These are phyloP conservation scores for Areca catechu DNA, from an alignment of 176 grass and related monocot species.

Conservation along the genomic window DNA sequence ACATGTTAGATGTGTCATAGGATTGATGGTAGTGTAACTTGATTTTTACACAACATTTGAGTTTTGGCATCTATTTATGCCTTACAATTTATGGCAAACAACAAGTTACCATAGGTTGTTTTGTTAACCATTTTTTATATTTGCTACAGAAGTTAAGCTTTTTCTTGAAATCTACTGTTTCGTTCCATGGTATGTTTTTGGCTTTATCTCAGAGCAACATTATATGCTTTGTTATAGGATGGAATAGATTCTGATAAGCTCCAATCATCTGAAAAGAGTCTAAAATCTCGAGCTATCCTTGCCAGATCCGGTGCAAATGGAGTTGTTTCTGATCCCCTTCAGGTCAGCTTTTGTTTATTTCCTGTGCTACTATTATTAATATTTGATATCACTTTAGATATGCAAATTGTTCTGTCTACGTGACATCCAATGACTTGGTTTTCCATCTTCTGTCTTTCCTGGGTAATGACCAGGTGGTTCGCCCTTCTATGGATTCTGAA, in stretches of 20 bases:
- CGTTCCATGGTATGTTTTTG: too few relatives aligned
- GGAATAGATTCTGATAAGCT: conserved; percentile 42
- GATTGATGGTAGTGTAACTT: too few relatives aligned
- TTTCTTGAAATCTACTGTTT: too few relatives aligned
- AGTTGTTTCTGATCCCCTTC: conserved; percentile 32
- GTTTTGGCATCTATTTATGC: too few relatives aligned
- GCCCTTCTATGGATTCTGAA: conserved; percentile 29
- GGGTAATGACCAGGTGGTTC: conserved; percentile 27
- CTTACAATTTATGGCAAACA: too few relatives aligned
- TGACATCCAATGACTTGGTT: background rate
- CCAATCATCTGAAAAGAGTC: conserved; percentile 40
- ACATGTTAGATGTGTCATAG: too few relatives aligned
- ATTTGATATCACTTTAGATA: background rate
- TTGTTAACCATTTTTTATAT: too few relatives aligned
- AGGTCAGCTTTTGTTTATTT: conserved; percentile 10
- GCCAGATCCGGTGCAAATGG: conserved; percentile 46
- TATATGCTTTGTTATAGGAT: conserved; percentile 34
- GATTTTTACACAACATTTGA: too few relatives aligned
- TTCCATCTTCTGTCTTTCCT: conserved; percentile 3
- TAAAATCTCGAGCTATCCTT: conserved; percentile 57
- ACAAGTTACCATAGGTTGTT: too few relatives aligned
- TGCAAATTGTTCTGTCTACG: too few relatives aligned
- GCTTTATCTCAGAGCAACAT: background rate
- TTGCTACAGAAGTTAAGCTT: too few relatives aligned
- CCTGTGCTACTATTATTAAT: conserved; percentile 4